These are phyloP conservation scores for Mortierella alpina DNA, from an alignment of 192 early-diverging fungal species.

Conservation along the genomic window DNA sequence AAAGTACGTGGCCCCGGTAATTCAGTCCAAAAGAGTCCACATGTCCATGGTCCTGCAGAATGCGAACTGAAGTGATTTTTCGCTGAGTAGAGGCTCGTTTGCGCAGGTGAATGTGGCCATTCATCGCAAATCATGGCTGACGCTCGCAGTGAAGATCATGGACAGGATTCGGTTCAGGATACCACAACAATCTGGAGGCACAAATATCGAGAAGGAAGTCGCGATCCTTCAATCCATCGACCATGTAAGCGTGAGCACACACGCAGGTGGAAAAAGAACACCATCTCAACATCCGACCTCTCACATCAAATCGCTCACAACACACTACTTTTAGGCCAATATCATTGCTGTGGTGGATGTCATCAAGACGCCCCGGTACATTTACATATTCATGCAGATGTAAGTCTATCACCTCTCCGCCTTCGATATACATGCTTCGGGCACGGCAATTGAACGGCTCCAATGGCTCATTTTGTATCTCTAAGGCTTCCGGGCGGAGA, in stretches of 20 bases:
- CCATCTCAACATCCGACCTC: neutral
- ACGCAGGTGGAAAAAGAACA: neutral
- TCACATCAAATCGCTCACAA: neutral
- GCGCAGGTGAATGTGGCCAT: conserved; percentile 79
- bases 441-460: neutral
- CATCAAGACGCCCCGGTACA: conserved; percentile 63
- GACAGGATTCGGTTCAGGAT: conserved; percentile 74
- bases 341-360: conserved; percentile 78
- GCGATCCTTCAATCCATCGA: conserved; percentile 74
- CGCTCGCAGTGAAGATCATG: conserved; percentile 90
- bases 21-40: conserved; percentile 44
- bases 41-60: neutral
- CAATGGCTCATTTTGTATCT: conserved; percentile 2
- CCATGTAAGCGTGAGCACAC: conserved; percentile 58
- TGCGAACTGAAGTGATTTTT: conserved; percentile 56
- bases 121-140: conserved; percentile 70
- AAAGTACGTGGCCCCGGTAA: conserved; percentile 17
- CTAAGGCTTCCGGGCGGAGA: conserved; percentile 83
- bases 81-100: conserved; percentile 73
- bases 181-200: conserved; percentile 77
- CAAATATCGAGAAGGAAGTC: conserved; percentile 80
- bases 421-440: neutral
- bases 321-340: conserved; percentile 54
- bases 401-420: conserved; percentile 13
- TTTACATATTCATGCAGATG: conserved; percentile 82